Base-by-base conservation (phyloP, 345 rosid genomes). In the Eucalyptus leucophloia region DNA sequence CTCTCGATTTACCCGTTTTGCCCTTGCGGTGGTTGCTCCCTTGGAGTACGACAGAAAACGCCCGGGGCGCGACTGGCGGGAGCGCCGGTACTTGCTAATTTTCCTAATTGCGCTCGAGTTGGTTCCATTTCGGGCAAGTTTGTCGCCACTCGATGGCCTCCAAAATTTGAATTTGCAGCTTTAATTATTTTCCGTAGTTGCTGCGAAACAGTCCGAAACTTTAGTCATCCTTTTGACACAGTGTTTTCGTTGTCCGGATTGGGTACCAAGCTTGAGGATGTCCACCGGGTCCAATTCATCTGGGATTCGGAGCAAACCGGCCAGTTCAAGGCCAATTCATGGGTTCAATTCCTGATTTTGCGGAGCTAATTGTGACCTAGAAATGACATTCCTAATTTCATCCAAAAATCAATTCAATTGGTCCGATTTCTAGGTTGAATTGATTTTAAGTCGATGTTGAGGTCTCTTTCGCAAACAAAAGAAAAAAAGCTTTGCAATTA, bases 331-430 rank as follows among this genome's bases (percentile, higher is more conserved):
- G 42, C 80, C 23, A 32, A 8, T 1, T 8, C 1, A 54, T 54
- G 60, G 60, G 11, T 32, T 15, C 5, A 1, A n/a, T 67, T 32
- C 37, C 11, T 1, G 19, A 14, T 16, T 67, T n/a, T 0, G 21
- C 0, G 18, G 9, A 67, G 18, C 37, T 16, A 65, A 14, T 7
- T 7, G 3, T 0, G 3, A 0, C 19, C 19, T 4, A 7, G 4
- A 65, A 65, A 4, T 4, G 6, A 32, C 7, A 5, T 34, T 69
- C 24, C 2, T 4, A 3, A 5, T 69, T 69, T 6, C 2, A 9
- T 69, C 19, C 3, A 2, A 7, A 60, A 13, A 28, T 12, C 13
- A 4, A 0, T 34, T 34, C 81, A 34, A 5, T 1, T 69, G 0
- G 24, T 18, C 2, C 2, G 2, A 10, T 34, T 34, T 9, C 7